Evolutionary conservation across 305 asterid genomes (phyloP), one percentile per base, ranked within the genome.

Genomic region (Fraxinus baroniana): DNA sequence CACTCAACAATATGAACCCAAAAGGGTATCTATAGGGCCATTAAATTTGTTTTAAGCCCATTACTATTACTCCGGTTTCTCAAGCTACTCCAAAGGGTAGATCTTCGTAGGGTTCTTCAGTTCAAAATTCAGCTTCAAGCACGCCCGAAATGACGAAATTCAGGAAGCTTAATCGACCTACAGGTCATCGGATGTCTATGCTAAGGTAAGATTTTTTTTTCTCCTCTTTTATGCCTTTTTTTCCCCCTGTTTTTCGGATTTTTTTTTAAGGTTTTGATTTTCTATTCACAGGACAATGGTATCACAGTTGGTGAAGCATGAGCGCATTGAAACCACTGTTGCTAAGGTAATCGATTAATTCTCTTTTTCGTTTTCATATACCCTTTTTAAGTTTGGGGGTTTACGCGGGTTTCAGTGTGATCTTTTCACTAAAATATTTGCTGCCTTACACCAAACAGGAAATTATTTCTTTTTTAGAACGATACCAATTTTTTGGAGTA

Each of bases 221-320:
- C 1, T 76, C 18, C 2, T 20, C 35, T 78, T 75, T 3, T 75
- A 4, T 15, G 2, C 44, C 72, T 9, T 74, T 24, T 13, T 2
- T 10, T 60, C 49, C 26, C 32, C 2, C 12, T 44, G 0, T 57
- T 28, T 26, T 66, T 24, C 18, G 33, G 73, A 24, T 2, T 39
- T 78, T 0, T 0, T 9, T 57, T 35, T 72, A 32, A 17, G 24
- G 37, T 77, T 72, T 55, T 39, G 74, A 24, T 76, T 46, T 30
- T 44, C 33, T 57, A 0, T 74, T 78, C 73, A 13, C 75, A 94
- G 98, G 92, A 94, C 97, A 80, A 86, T 94, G 98, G 98, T 93
- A 9, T 95, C 98, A 39, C 98, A 95, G 85, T 87, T 95, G 74
- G 97, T 95, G 86, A 89, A 94, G 90, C 99, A 95, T 78, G 99